phyloP scores from a whole-genome alignment of 345 rosid species.

The Nasturtium officinale region DNA sequence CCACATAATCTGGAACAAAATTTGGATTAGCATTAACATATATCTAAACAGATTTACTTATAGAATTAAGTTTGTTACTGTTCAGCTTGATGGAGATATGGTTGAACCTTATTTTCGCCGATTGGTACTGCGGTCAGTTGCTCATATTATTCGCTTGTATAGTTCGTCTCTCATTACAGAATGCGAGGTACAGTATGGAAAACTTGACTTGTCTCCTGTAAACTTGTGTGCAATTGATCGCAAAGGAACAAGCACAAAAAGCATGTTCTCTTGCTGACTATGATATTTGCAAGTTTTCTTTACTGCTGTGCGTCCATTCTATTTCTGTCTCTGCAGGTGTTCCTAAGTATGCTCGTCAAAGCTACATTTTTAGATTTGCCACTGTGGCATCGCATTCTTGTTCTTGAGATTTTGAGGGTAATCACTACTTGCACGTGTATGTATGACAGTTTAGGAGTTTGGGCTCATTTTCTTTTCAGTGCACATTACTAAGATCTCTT shows the following conservation, averaged over 20 bases:
- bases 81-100: conserved; percentile 88
- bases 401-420: conserved; percentile 98
- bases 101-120: conserved; percentile 98
- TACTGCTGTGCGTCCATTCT: conserved; percentile 17
- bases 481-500: conserved; percentile 30
- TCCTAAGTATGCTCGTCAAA: conserved; percentile 94
- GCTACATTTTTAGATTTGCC: conserved; percentile 90
- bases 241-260: conserved; percentile 15
- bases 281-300: conserved; percentile 18
- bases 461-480: conserved; percentile 1
- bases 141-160: conserved; percentile 87
- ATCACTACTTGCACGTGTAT: conserved; percentile 31
- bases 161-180: conserved; percentile 93
- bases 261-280: conserved; percentile 1
- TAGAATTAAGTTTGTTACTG: conserved; percentile 38
- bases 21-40: conserved; percentile 23
- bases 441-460: not conserved
- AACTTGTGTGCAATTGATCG: conserved; percentile 10
- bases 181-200: conserved; percentile 68
- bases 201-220: conserved; percentile 13
- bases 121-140: conserved; percentile 94
- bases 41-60: conserved; percentile 14
- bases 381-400: conserved; percentile 98
- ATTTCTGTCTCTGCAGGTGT: conserved; percentile 69
- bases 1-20: conserved; percentile 22